These are phyloP conservation scores for Noccaea caerulescens DNA, from an alignment of 345 rosid genomes.

Conservation along the genomic window DNA sequence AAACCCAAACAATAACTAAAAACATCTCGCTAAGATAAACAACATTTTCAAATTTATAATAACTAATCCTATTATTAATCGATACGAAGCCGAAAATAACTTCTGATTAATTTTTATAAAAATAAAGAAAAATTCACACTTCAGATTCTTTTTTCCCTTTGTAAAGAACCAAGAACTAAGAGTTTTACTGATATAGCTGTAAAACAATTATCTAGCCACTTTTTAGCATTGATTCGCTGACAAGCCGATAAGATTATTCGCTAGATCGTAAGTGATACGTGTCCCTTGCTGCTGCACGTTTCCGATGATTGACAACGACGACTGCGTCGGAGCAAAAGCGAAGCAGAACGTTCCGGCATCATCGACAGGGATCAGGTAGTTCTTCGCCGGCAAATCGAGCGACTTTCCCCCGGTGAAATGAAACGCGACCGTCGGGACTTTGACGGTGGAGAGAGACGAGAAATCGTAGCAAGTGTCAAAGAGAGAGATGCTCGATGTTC, in stretches of 20 bases:
- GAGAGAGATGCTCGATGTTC: constrained; percentile 59
- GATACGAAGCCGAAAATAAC: constrained; percentile 25
- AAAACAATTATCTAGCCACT: constrained; percentile 30
- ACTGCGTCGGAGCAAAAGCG: constrained; percentile 92
- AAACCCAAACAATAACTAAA: background rate
- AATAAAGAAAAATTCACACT: constrained; percentile 33
- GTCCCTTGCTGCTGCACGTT: constrained; percentile 96
- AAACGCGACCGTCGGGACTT: constrained; percentile 81
- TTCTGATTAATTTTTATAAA: constrained; percentile 10
- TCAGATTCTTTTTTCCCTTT: background rate
- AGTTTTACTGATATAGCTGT: constrained; percentile 39
- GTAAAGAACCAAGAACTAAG: constrained; percentile 24
- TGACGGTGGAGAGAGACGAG: constrained; percentile 58
- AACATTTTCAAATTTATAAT: constrained; percentile 7
- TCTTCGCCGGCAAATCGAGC: constrained; percentile 69
- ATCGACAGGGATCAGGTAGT: constrained; percentile 79
- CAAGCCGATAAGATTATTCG: constrained; percentile 66
- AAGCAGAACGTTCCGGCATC: constrained; percentile 77
- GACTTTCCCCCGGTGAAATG: constrained; percentile 64
- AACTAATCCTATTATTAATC: constrained; percentile 23
- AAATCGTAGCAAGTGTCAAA: constrained; percentile 96
- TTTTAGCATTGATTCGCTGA: constrained; percentile 66
- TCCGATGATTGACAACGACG: constrained; percentile 83
- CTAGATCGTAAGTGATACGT: constrained; percentile 82
- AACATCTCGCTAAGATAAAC: background rate